Percentiles rank a stretch among this genome's conserved stretches.
These are phyloP conservation scores for Penicillium paxilli DNA, from an alignment of 495 filamentous ascomycete species.

Conservation along the genomic window DNA sequence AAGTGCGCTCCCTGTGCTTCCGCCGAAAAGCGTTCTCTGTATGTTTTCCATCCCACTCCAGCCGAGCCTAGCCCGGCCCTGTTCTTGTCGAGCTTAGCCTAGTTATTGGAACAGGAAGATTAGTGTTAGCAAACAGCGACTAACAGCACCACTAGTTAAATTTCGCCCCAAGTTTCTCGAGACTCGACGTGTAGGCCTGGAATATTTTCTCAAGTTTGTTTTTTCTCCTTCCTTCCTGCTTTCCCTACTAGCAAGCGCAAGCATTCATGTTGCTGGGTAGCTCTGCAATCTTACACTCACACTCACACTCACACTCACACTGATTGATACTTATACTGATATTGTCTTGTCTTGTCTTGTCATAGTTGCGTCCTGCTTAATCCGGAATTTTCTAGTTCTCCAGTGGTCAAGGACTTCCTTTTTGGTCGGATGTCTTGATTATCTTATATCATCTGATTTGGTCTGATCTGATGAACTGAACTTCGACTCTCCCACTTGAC, in stretches of 20 bases:
- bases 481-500: too few relatives aligned
- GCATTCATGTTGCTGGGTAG: too few relatives aligned
- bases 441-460: too few relatives aligned
- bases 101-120: not conserved
- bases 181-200: constrained; percentile 60
- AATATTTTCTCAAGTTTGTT: constrained; percentile 71
- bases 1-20: constrained; percentile 63
- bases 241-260: too few relatives aligned
- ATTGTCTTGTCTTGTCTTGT: not conserved
- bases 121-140: constrained; percentile 18
- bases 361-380: constrained; percentile 64
- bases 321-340: not conserved
- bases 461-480: too few relatives aligned
- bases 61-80: constrained; percentile 3
- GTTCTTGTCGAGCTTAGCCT: too few relatives aligned
- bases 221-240: not conserved
- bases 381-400: constrained; percentile 67
- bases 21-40: constrained; percentile 72
- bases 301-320: too few relatives aligned
- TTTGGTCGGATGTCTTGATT: constrained; percentile 44
- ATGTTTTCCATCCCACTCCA: constrained; percentile 22
- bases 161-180: constrained; percentile 72
- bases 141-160: constrained; percentile 41
- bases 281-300: too few relatives aligned
- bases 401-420: constrained; percentile 72